phyloP scores from a whole-genome alignment of 306 rosid species.

The Delonix regia region DNA sequence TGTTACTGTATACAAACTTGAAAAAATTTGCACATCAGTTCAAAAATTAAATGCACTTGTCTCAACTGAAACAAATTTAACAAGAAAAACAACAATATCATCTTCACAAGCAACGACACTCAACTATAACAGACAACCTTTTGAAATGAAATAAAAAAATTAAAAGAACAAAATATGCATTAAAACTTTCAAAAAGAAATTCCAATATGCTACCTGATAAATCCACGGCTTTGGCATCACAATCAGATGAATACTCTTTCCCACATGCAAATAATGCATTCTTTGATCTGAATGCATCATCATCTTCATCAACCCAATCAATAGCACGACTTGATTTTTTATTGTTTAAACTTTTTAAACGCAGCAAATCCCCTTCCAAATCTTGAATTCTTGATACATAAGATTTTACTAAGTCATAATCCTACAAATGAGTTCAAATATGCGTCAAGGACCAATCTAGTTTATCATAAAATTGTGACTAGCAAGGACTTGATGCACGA shows the following conservation, averaged over 20 bases:
- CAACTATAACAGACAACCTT: neutral
- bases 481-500: slow-evolving; percentile 18
- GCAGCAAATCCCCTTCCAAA: slow-evolving; percentile 69
- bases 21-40: slow-evolving; percentile 20
- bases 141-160: neutral
- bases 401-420: slow-evolving; percentile 67
- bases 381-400: slow-evolving; percentile 84
- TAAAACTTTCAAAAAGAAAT: neutral
- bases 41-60: neutral
- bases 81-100: neutral
- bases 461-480: slow-evolving; percentile 4
- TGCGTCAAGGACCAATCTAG: slow-evolving; percentile 4
- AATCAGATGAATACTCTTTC: slow-evolving; percentile 70
- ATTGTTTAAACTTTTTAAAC: slow-evolving; percentile 46
- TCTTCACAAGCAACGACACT: slow-evolving; percentile 3
- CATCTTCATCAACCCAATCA: slow-evolving; percentile 71
- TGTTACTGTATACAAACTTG: neutral
- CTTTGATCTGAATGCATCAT: slow-evolving; percentile 56
- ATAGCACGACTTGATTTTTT: slow-evolving; percentile 45
- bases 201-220: slow-evolving; percentile 57
- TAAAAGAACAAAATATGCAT: neutral
- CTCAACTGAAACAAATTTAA: slow-evolving; percentile 16
- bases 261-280: slow-evolving; percentile 57
- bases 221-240: slow-evolving; percentile 62
- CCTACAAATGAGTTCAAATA: slow-evolving; percentile 52